Evolutionary conservation across 495 filamentous ascomycete genomes (phyloP).

Genomic region (Apiosordaria backusii): DNA sequence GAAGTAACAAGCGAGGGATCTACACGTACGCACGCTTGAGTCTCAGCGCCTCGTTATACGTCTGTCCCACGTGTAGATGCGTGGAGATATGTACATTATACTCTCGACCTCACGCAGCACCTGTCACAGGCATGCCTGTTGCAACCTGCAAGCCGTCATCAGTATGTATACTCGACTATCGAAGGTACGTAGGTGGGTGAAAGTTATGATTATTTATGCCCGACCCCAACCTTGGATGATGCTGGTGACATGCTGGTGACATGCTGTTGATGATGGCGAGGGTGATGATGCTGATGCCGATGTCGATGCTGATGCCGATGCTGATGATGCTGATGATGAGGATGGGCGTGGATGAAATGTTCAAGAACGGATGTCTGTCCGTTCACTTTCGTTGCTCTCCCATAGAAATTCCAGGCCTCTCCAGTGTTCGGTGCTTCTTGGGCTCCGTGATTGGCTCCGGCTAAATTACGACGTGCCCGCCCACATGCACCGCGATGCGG

Average conservation of each 20-base stretch:
- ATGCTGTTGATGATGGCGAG: too few species aligned
- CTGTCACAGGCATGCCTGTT: neutral
- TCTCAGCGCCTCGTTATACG: neutral
- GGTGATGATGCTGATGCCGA: too few species aligned
- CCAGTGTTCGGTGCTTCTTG: slow-evolving; percentile 32
- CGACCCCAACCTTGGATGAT: too few species aligned
- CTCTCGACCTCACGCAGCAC: neutral
- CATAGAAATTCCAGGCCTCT: slow-evolving; percentile 7
- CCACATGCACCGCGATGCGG: slow-evolving; percentile 20
- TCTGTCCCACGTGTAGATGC: neutral
- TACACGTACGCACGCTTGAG: slow-evolving; percentile 1
- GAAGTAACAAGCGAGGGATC: slow-evolving; percentile 9
- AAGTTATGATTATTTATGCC: too few species aligned
- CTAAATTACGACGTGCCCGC: slow-evolving; percentile 38
- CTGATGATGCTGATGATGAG: neutral
- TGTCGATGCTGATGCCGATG: neutral
- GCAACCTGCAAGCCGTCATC: neutral
- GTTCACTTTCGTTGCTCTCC: neutral
- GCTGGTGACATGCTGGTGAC: too few species aligned
- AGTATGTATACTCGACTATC: neutral
- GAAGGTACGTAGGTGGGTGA: too few species aligned
- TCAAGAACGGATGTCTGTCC: neutral
- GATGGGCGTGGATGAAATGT: neutral
- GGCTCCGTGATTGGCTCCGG: slow-evolving; percentile 32
- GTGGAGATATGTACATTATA: neutral